phyloP scores from a whole-genome alignment of 345 rosid genomes.

The Sisymbrium altissimum region DNA sequence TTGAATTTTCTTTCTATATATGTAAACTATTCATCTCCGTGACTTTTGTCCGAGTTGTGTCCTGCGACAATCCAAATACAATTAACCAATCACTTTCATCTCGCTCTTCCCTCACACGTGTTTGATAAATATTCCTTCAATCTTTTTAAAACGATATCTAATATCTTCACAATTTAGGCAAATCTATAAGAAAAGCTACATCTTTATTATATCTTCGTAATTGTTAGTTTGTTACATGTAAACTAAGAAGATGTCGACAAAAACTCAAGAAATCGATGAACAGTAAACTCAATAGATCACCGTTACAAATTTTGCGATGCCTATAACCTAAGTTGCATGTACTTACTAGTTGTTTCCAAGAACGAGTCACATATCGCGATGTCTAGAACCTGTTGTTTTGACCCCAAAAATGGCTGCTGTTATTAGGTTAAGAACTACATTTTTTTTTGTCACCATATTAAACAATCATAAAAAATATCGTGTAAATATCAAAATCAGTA shows the following conservation, averaged over 20 bases:
- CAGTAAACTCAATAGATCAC: neutral
- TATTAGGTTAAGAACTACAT: neutral
- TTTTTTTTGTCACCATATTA: neutral
- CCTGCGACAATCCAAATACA: slow-evolving; percentile 13
- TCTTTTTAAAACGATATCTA: neutral
- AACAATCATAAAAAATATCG: neutral
- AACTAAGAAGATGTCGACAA: neutral
- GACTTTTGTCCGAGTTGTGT: neutral
- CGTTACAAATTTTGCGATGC: neutral
- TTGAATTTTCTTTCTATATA: neutral
- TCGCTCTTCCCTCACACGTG: slow-evolving; percentile 5
- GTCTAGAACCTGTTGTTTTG: neutral
- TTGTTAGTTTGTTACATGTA: neutral
- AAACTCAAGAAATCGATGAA: neutral
- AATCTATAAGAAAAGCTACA: neutral
- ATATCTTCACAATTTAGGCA: neutral
- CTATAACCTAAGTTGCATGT: neutral
- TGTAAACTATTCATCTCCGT: neutral
- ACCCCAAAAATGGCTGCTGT: neutral
- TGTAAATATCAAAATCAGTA: neutral
- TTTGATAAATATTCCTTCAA: neutral
- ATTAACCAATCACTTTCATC: slow-evolving; percentile 24
- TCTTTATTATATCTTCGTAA: neutral
- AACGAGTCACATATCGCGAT: neutral
- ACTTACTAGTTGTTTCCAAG: neutral